A percentile compares a stretch with the other conserved stretches of the same genome.
Evolutionary conservation across 495 filamentous ascomycete species (phyloP).

Genomic region (Staphylotrichum tortipilum): DNA sequence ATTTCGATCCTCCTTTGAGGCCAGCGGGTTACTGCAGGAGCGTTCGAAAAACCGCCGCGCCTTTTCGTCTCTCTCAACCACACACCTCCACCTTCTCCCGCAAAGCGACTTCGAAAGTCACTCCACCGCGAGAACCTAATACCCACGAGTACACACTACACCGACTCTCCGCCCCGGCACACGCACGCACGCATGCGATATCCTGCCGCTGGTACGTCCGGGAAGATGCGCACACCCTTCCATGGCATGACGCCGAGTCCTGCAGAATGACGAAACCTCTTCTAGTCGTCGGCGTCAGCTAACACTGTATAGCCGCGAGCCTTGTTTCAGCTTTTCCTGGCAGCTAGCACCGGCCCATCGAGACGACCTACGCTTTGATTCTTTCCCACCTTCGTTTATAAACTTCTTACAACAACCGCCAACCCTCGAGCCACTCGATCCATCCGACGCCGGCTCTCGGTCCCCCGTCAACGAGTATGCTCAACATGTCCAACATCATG

Average conservation of each 20-base stretch:
- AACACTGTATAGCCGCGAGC: slow-evolving; percentile 22
- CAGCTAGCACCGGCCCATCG: slow-evolving; percentile 17
- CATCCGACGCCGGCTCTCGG: slow-evolving; percentile 2
- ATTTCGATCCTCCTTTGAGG: slow-evolving; percentile 67
- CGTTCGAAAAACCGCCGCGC: slow-evolving; percentile 35
- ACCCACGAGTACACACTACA: slow-evolving; percentile 6
- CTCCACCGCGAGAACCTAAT: slow-evolving; percentile 20
- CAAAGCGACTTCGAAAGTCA: slow-evolving; percentile 32
- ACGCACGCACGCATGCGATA: slow-evolving; percentile 4
- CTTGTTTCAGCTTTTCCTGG: slow-evolving; percentile 30
- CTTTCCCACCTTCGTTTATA: slow-evolving; percentile 8
- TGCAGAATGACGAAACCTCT: slow-evolving; percentile 22
- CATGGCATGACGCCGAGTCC: slow-evolving; percentile 16
- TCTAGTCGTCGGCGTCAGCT: slow-evolving; percentile 19
- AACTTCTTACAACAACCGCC: too few species aligned
- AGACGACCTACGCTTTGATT: slow-evolving; percentile 10
- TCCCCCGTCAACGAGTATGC: slow-evolving; percentile 29
- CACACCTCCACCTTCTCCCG: slow-evolving; percentile 35
- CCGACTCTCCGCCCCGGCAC: not conserved
- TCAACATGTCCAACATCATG: slow-evolving; percentile 60
- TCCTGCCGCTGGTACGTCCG: slow-evolving; percentile 12
- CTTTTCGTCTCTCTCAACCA: too few species aligned
- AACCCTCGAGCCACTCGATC: slow-evolving; percentile 11
- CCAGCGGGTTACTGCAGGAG: slow-evolving; percentile 91
- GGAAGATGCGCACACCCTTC: not conserved